phyloP scores from a whole-genome alignment of 805 yeast species.

The Wickerhamomyces canadensis region DNA sequence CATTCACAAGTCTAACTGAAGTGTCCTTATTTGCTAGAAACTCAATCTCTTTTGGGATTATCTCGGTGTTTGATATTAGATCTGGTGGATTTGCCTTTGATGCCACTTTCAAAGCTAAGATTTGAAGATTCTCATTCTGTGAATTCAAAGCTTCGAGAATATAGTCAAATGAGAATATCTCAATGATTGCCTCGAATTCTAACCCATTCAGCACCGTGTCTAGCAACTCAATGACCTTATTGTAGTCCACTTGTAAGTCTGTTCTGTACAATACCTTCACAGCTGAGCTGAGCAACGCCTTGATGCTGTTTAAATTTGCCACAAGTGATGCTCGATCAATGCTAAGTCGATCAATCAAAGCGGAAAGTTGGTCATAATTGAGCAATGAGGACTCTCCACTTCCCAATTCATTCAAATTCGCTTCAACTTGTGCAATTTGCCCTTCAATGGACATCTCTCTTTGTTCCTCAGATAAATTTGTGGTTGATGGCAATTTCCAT shows the following conservation, averaged over 20 bases:
- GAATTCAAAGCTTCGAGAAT: conserved; percentile 18
- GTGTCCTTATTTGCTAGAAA: conserved; percentile 5
- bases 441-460: not conserved
- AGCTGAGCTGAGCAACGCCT: conserved; percentile 1
- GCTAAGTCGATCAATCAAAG: conserved; percentile 1
- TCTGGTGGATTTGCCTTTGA: conserved; percentile 20
- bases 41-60: conserved; percentile 11
- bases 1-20: conserved; percentile 12
- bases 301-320: conserved; percentile 3
- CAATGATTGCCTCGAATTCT: conserved; percentile 14
- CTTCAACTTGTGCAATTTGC: conserved; percentile 1
- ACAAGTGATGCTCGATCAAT: conserved; percentile 7
- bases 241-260: conserved; percentile 9
- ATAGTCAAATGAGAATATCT: conserved; percentile 11
- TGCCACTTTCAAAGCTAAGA: conserved; percentile 16
- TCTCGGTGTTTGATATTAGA: conserved; percentile 18
- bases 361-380: not conserved
- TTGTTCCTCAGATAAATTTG: not conserved
- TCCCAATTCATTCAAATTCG: conserved; percentile 1
- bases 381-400: not conserved
- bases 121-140: conserved; percentile 12
- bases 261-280: conserved; percentile 6
- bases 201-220: conserved; percentile 9
- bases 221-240: conserved; percentile 11
- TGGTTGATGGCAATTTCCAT: too few relatives aligned